Base-by-base conservation (phyloP, 441 rosid species). In the Syzygium syzygioides region DNA sequence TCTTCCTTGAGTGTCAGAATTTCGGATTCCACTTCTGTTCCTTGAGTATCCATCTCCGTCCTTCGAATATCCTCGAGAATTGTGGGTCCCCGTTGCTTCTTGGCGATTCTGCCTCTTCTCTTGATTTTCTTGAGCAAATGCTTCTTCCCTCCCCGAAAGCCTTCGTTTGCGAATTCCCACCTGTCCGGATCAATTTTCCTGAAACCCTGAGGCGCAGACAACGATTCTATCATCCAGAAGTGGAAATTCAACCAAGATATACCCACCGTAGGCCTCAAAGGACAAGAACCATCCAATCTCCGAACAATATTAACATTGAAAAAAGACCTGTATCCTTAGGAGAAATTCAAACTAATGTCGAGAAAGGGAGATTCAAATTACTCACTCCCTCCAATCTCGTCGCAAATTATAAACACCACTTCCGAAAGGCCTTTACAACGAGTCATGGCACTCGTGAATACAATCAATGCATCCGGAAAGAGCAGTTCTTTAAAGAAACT, bases 131-230 rank as follows among this genome's bases (percentile, higher is more conserved):
- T 96, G 45, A 96, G 94, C 92, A 96, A 92, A 92, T 94, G 94
- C 90, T 91, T 95, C 90, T 94, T 92, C 88, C 97, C 98, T 86
- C 93, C 90, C 88, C 86, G 95, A 91, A 96, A 95, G 64, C 90
- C 94, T 85, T 94, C 95, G 85, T 95, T 94, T 15, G 96, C 96
- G 60, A 95, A 96, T 83, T 96, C 98, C 97, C 98, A 95, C 88
- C 94, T 89, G 71, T 95, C 97, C 6, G 94, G 90, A 90, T 95
- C 94, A 84, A 96, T 92, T 96, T 96, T 96, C 90, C 92, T 93
- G 89, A 96, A 96, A 1, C 98, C 97, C 98, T 96, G 90, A 55
- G 83, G 83, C n/a, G 41, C 53, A 41, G 85, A 90, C 14, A 52
- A 91, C 41, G 68, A 86, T 86, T 88, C n/a, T 59, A 56, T 88